Evolutionary conservation across 805 yeast species (phyloP), one percentile per base, ranked within the genome.

Genomic region (Kodamaea restingae): DNA sequence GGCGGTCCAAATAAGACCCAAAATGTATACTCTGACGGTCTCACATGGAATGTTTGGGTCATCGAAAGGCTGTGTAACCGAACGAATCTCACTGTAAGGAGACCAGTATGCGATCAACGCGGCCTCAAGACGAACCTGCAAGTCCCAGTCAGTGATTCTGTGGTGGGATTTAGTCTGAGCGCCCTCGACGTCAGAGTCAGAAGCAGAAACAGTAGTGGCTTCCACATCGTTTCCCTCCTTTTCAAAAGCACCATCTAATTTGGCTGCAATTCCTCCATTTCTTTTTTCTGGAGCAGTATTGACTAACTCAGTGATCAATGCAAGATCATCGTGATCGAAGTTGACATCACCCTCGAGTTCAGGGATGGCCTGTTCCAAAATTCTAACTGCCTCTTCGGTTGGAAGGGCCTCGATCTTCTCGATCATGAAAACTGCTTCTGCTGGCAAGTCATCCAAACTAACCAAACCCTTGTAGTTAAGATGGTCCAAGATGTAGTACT

Each of bases 21-120:
- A 55, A 5, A 69, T 52, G 69, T 81, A 80, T 46, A 75, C 75
- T 36, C 84, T 65, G 42, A 74, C 45, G n/a, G 83, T 77, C 45
- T 75, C 78, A 32, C 65, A 69, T 0, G 78, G 75, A 21, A 70
- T 44, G 17, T 22, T 25, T 1, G 71, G 71, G 44, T 79, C 80
- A 45, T 79, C 84, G 35, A 48, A 61, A 12, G 78, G 73, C 8
- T 76, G 78, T 18, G 71, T 55, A 18, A 58, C 62, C 4, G 65
- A 43, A 44, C 65, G 48, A 4, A 60, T 64, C 41, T 59, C 72
- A 2, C 70, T 66, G 42, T 67, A 67, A 3, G 72, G 71, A 1
- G 71, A 65, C 50, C 63, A 66, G 47, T 46, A 67, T 15, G 60
- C 62, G 26, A 67, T 58, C 37, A 67, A 49, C 1, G 62, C 58